Conservation (phyloP, 345 rosid genomes). For the Linum lewisii region DNA sequence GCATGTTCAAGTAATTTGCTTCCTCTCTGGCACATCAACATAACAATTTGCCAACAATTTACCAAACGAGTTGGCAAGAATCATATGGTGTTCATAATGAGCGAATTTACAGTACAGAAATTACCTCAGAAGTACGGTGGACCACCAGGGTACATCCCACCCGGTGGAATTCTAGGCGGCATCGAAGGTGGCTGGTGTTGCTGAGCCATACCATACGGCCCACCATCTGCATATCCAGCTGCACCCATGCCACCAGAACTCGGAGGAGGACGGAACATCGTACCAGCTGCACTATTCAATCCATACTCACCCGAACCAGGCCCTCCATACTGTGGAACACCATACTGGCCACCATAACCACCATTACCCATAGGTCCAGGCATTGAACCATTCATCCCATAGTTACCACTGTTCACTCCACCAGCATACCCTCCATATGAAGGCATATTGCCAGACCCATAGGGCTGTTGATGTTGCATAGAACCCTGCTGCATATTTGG, state of each 20-base stretch:
- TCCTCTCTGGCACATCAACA: too few species aligned
- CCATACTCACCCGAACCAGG: constrained; percentile 14
- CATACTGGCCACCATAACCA: constrained; percentile 15
- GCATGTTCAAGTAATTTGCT: too few species aligned
- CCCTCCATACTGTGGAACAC: constrained; percentile 18
- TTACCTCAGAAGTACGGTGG: constrained; percentile 29
- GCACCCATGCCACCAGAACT: constrained; percentile 15
- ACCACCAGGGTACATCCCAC: constrained; percentile 23
- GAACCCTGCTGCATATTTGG: constrained; percentile 6
- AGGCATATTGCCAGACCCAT: constrained; percentile 6
- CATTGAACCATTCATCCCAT: constrained; percentile 18
- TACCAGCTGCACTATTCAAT: constrained; percentile 14
- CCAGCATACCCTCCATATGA: constrained; percentile 19
- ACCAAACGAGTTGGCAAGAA: too few species aligned
- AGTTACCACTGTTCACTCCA: neutral
- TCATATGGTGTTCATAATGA: too few species aligned
- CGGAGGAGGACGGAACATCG: constrained; percentile 21
- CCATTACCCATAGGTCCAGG: constrained; percentile 12
- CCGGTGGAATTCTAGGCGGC: constrained; percentile 26
- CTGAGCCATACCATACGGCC: constrained; percentile 21
- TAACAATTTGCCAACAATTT: too few species aligned
- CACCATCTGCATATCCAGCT: constrained; percentile 19
- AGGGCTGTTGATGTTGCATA: constrained; percentile 7
- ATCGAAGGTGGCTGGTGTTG: constrained; percentile 17
- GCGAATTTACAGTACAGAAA: too few species aligned